Percentiles rank a stretch among this genome's conserved stretches.
Evolutionary conservation across 176 grass and related monocot genomes (phyloP).

Genomic region (Melocanna baccifera): DNA sequence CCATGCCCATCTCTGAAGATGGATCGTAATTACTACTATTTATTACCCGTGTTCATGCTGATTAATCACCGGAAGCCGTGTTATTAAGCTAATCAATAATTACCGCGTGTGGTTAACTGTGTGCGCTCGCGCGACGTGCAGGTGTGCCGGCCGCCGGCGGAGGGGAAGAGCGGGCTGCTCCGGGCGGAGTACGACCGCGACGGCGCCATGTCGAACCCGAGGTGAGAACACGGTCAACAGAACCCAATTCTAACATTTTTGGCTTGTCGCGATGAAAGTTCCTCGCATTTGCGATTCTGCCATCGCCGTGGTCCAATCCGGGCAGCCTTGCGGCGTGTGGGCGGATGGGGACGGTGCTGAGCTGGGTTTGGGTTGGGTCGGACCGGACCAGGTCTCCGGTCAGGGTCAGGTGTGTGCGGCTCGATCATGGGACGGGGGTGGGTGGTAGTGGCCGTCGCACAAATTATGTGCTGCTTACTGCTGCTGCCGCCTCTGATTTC

Average conservation of each 20-base stretch:
- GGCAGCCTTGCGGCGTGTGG: background rate
- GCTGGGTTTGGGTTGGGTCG: background rate
- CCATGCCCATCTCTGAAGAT: background rate
- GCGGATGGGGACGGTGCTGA: background rate
- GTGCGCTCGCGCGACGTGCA: constrained; percentile 2
- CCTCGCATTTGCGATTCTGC: background rate
- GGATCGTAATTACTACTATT: too few species aligned
- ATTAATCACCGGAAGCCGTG: background rate
- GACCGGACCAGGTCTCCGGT: constrained; percentile 15
- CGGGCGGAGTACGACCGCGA: constrained; percentile 72
- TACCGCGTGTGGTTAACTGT: background rate
- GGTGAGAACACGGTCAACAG: constrained; percentile 14
- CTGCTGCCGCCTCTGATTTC: background rate
- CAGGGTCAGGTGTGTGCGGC: background rate
- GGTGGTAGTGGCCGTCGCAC: background rate
- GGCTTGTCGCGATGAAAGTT: background rate
- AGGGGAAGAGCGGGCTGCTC: constrained; percentile 85
- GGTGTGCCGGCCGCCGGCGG: constrained; percentile 79
- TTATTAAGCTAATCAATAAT: background rate
- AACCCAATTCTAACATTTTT: too few species aligned
- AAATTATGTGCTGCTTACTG: background rate
- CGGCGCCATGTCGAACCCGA: constrained; percentile 43
- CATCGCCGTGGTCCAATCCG: background rate
- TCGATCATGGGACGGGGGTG: background rate
- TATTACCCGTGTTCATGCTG: too few species aligned